Conservation (phyloP, 2,329 filamentous ascomycete genomes). For the Xylaria sp. region DNA sequence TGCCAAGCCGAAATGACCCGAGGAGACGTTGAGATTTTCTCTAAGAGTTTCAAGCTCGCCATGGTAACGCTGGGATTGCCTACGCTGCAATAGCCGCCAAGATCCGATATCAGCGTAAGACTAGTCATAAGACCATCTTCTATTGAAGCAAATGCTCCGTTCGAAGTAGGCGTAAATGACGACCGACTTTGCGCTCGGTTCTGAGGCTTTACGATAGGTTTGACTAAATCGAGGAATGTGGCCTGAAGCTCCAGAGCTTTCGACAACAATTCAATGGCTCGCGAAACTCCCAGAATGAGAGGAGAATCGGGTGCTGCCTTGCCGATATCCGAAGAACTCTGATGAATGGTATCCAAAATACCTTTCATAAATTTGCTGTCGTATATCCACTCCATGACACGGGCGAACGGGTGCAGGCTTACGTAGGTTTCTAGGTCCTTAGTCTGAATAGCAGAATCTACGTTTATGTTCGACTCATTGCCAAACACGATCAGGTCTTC, state of each 20-base stretch:
- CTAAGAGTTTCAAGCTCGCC: conserved; percentile 81
- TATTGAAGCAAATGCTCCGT: conserved; percentile 84
- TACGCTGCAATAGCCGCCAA: conserved; percentile 88
- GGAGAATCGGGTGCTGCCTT: conserved; percentile 81
- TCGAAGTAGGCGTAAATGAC: conserved; percentile 55
- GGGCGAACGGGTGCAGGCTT: conserved; percentile 87
- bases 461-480: conserved; percentile 77
- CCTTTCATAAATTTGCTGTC: conserved; percentile 87
- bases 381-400: conserved; percentile 98
- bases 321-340: conserved; percentile 77
- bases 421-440: conserved; percentile 83
- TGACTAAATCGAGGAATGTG: conserved; percentile 90
- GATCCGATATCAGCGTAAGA: conserved; percentile 79
- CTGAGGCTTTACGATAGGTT: conserved; percentile 77
- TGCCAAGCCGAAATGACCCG: conserved; percentile 79
- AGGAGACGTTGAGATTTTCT: conserved; percentile 85
- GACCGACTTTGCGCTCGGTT: conserved; percentile 54
- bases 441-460: conserved; percentile 79
- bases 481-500: conserved; percentile 90
- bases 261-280: conserved; percentile 85
- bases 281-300: conserved; percentile 79
- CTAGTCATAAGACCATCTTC: conserved; percentile 91
- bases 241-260: conserved; percentile 86
- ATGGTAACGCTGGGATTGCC: conserved; percentile 84
- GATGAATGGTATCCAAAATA: conserved; percentile 81